Base-by-base conservation (phyloP, 495 filamentous ascomycete genomes). In the Penicillium egyptiacum region DNA sequence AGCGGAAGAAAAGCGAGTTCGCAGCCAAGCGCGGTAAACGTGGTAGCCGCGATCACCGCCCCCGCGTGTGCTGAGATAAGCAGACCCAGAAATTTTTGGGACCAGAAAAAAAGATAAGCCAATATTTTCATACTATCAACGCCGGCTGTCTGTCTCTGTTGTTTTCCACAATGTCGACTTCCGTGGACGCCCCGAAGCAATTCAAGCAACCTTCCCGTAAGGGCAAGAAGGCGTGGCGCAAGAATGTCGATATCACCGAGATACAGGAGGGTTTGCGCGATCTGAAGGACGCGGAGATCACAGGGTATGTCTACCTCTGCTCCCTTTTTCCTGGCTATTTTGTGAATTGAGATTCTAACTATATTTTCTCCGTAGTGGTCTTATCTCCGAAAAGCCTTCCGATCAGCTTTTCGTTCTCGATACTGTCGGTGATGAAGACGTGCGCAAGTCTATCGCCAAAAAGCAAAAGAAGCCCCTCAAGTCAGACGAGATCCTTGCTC, bases 221-320 rank as follows among this genome's bases (percentile, higher is more conserved):
- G 72, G 93, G 94, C 59, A 98, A 98, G 77, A 96, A 92, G 74
- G 94, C 94, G 19, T 98, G 94, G 94, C 82, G 94, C 62, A 98
- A 98, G 72, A 95, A 98, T 77, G 89, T 98, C 65, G 91, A 98
- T 72, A 81, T 98, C 47, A 85, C 89, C 14, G 87, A 94, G 53
- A 80, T 98, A 23, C 81, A 91, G 61, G 78, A 86, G 59, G 94
- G 95, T 43, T 83, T 98, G 43, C 88, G 95, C 55, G 75, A 87
- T 58, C 76, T 91, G 61, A 88, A 92, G 58, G 89, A 92, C 42
- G 91, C 96, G 76, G 85, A 95, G 60, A 90, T 95, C 57, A 83
- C 86, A 79, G 92, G 91, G 92, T 93, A 81, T 26, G 78, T 58
- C 35, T 40, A 42, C 33, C 30, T 44, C 16, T 60, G 43, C 31